Conservation (phyloP, 768 basidiomycete species). For the Candolleomyces aberdarensis region DNA sequence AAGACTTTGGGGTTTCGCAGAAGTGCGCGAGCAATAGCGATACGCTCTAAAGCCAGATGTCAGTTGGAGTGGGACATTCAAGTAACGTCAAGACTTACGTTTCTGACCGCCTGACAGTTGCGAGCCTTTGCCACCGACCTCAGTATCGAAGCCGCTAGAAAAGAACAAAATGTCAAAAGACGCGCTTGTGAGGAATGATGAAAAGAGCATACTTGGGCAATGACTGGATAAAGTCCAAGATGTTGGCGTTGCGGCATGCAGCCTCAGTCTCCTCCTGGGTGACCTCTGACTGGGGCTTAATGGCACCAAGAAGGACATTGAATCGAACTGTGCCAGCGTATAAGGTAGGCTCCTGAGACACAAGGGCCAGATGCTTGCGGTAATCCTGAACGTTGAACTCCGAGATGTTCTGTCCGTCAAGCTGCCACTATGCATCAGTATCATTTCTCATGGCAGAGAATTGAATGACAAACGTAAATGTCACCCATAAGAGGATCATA, state of each 20-base stretch:
- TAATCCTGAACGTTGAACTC: slow-evolving; percentile 74
- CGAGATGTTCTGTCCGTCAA: slow-evolving; percentile 64
- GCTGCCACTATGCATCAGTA: slow-evolving; percentile 47
- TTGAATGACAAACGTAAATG: slow-evolving; percentile 76
- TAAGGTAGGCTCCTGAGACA: slow-evolving; percentile 81
- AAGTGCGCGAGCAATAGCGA: slow-evolving; percentile 78
- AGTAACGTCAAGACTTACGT: slow-evolving; percentile 34
- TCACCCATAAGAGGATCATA: slow-evolving; percentile 65
- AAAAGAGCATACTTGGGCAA: slow-evolving; percentile 57
- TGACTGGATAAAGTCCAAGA: slow-evolving; percentile 77
- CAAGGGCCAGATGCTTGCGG: slow-evolving; percentile 75
- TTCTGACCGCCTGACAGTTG: slow-evolving; percentile 79
- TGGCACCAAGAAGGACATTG: slow-evolving; percentile 78
- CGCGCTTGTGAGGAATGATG: neutral
- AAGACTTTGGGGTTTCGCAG: slow-evolving; percentile 77
- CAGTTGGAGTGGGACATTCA: neutral
- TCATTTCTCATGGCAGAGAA: slow-evolving; percentile 56
- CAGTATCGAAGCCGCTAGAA: slow-evolving; percentile 71
- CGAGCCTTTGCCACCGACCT: slow-evolving; percentile 77
- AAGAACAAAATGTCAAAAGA: slow-evolving; percentile 8
- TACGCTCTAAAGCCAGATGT: slow-evolving; percentile 28
- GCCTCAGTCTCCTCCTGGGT: slow-evolving; percentile 83
- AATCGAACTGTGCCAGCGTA: slow-evolving; percentile 82
- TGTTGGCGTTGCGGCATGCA: slow-evolving; percentile 83
- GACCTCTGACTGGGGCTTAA: slow-evolving; percentile 68